Evolutionary conservation across 176 grass and related monocot genomes (phyloP), one percentile per base, ranked within the genome.

Genomic region (Themeda triandra): DNA sequence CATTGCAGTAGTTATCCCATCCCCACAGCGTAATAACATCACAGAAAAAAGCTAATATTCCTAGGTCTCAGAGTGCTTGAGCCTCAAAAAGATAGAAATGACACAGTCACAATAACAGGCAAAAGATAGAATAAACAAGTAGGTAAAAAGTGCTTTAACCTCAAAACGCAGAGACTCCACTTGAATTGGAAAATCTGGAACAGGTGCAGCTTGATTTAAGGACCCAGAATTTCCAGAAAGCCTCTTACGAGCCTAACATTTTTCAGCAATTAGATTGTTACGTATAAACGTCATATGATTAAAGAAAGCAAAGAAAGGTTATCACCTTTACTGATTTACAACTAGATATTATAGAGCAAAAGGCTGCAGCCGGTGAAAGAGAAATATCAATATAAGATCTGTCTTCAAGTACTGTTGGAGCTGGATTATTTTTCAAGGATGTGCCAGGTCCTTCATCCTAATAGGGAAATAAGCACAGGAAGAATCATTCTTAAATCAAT

Each of bases 141-240:
- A 63, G 24, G 37, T 39, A 33, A 14, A 81, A 49, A 67, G 33
- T 51, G 49, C 18, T 27, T 82, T 78, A 87, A 95, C 96, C 89
- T 98, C 96, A 76, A 98, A 98, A 70, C 92, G 92, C 51, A 98
- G 80, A 81, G 82, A 90, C 44, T 95, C 92, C 82, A 87, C 84
- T 89, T 87, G 63, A 76, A 88, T 91, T 70, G 89, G 74, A 75
- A 58, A 75, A 54, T 92, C 81, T 78, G 79, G 74, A 81, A 84
- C 62, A 86, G 80, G 37, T 70, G 80, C 67, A 79, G 53, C 44
- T 82, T 83, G 56, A 45, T 68, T 69, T 46, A 79, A 69, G 79
- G 65, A 76, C 76, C 40, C 73, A 69, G 28, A 83, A 83, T 78
- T 85, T 83, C 8, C 79, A 80, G 45, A 78, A 87, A 84, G 73